Evolutionary conservation across 495 filamentous ascomycete species (phyloP).

Genomic region (Neurospora sp.): DNA sequence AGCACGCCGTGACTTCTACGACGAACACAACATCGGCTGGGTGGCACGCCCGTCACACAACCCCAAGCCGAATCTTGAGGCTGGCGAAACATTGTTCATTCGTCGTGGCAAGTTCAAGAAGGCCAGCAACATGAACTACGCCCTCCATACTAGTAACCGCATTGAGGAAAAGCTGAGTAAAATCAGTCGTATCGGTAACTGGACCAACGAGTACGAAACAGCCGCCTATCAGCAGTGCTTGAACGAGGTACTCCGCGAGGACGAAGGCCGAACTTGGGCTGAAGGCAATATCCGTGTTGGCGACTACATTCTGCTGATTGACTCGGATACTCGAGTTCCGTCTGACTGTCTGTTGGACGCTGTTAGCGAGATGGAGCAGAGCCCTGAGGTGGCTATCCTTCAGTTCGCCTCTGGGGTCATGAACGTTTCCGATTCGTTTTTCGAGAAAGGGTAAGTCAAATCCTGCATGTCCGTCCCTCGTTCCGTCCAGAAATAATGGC

Average conservation of each 20-base stretch:
- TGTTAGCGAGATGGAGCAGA: conserved; percentile 61
- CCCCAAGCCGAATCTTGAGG: conserved; percentile 27
- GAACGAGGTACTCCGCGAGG: conserved; percentile 42
- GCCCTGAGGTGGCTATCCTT: conserved; percentile 58
- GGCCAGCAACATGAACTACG: conserved; percentile 67
- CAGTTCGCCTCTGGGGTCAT: conserved; percentile 62
- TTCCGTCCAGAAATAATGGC: background rate
- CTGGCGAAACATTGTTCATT: conserved; percentile 34
- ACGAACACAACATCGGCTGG: conserved; percentile 54
- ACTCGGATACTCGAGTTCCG: conserved; percentile 61
- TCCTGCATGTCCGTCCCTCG: background rate
- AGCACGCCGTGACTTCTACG: conserved; percentile 52
- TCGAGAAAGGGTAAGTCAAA: conserved; percentile 42
- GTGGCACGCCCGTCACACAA: conserved; percentile 51
- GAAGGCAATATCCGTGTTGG: conserved; percentile 61
- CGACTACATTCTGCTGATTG: conserved; percentile 58
- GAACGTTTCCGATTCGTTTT: conserved; percentile 53
- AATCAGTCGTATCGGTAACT: conserved; percentile 30
- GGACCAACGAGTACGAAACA: conserved; percentile 43
- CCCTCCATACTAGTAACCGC: conserved; percentile 44
- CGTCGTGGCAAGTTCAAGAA: conserved; percentile 65
- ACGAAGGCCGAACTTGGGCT: conserved; percentile 55
- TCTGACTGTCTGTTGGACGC: conserved; percentile 57
- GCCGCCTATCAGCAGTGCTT: conserved; percentile 40
- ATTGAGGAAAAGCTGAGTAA: conserved; percentile 47